phyloP scores from a whole-genome alignment of 2,329 filamentous ascomycete species.

The Botrytis aclada region DNA sequence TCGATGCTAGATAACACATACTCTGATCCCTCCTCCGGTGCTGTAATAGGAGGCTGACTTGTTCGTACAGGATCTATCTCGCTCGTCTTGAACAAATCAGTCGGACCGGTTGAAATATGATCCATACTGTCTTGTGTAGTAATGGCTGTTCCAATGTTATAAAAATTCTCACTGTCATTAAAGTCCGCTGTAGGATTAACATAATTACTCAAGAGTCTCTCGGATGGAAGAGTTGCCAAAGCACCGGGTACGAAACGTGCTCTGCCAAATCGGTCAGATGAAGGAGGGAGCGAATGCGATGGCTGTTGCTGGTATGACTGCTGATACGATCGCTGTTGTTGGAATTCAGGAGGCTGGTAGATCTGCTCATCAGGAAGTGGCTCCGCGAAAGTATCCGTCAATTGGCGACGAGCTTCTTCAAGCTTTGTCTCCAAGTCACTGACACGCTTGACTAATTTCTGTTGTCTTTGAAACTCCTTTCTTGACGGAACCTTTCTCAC shows the following conservation, averaged over 20 bases:
- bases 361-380: conserved; percentile 30
- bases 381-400: conserved; percentile 48
- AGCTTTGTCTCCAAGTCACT: conserved; percentile 59
- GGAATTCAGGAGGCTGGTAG: conserved; percentile 18
- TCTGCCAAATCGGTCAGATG: conserved; percentile 34
- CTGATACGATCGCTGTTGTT: background rate
- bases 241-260: conserved; percentile 43
- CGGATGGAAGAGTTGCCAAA: conserved; percentile 45
- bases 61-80: background rate
- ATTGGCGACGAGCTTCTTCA: conserved; percentile 51
- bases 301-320: conserved; percentile 17
- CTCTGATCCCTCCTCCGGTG: conserved; percentile 8
- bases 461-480: conserved; percentile 55
- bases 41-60: background rate
- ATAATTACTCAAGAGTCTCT: conserved; percentile 43
- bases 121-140: conserved; percentile 16
- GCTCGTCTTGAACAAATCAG: conserved; percentile 3
- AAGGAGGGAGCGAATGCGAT: background rate
- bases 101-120: background rate
- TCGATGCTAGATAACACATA: conserved; percentile 16
- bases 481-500: conserved; percentile 49
- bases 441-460: conserved; percentile 56
- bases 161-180: conserved; percentile 11
- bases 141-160: conserved; percentile 18
- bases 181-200: conserved; percentile 24